These are phyloP conservation scores for Paecilomyces dactylethromorphus DNA, from an alignment of 2,329 filamentous ascomycete species.

Conservation along the genomic window DNA sequence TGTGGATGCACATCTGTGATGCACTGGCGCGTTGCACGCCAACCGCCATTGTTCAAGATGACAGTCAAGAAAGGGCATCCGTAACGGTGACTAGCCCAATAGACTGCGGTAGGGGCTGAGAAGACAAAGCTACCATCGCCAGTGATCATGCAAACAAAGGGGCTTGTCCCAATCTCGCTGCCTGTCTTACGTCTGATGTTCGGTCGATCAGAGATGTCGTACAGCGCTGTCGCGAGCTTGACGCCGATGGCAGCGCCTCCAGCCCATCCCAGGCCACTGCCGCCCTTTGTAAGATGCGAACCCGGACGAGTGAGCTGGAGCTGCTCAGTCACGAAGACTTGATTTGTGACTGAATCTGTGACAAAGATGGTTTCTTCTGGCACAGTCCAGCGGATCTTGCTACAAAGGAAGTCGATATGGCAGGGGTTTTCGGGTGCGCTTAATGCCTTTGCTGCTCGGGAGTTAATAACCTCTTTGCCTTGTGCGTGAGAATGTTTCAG, in stretches of 20 bases:
- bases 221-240: constrained; percentile 57
- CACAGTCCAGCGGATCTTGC: constrained; percentile 47
- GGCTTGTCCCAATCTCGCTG: constrained; percentile 24
- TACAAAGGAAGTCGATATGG: constrained; percentile 50
- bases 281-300: constrained; percentile 59
- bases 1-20: constrained; percentile 13
- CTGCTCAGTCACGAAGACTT: constrained; percentile 26
- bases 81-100: constrained; percentile 61
- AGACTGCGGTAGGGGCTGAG: constrained; percentile 56
- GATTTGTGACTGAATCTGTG: constrained; percentile 70
- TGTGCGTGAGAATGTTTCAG: constrained; percentile 4
- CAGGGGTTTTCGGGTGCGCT: constrained; percentile 50
- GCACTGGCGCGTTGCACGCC: constrained; percentile 48
- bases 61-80: constrained; percentile 58
- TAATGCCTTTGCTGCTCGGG: constrained; percentile 5
- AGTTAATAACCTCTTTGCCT: constrained; percentile 2
- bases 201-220: constrained; percentile 25
- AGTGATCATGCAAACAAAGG: constrained; percentile 55
- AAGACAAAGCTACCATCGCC: constrained; percentile 63
- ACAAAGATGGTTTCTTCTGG: constrained; percentile 63
- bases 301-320: constrained; percentile 8
- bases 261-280: constrained; percentile 71
- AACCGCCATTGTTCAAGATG: constrained; percentile 62
- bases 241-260: constrained; percentile 68
- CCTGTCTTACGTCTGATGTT: constrained; percentile 4